Conservation (phyloP, 805 yeast genomes). For the Cyberlindnera maritima region DNA sequence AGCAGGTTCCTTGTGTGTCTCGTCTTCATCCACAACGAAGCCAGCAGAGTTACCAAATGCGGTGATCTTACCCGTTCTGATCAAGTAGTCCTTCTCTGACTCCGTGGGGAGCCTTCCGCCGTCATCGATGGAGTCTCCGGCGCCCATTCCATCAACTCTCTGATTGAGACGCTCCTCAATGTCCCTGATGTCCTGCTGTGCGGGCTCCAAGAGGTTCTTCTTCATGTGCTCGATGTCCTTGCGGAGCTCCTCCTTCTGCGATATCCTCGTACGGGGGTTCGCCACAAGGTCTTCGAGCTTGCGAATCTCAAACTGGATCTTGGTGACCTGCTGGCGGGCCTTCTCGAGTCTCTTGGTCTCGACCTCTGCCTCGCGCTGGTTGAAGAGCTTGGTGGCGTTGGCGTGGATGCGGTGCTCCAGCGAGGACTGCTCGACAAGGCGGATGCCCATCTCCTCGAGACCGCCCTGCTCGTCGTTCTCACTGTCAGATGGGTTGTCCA, state of each 20-base stretch:
- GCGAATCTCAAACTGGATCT: conserved; percentile 41
- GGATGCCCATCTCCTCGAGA: conserved; percentile 39
- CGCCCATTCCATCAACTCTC: conserved; percentile 17
- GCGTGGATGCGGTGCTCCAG: conserved; percentile 72
- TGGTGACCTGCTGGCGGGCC: conserved; percentile 47
- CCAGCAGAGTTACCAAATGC: conserved; percentile 79
- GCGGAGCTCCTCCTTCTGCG: conserved; percentile 53
- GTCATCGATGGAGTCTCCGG: conserved; percentile 7
- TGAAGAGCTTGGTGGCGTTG: conserved; percentile 62
- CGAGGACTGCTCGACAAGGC: conserved; percentile 72
- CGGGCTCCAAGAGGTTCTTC: conserved; percentile 47
- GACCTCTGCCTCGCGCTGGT: conserved; percentile 61
- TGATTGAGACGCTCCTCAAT: conserved; percentile 46
- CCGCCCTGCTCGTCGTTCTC: background rate
- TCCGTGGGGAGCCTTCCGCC: conserved; percentile 57
- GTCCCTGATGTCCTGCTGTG: conserved; percentile 62
- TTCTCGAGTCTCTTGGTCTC: conserved; percentile 77
- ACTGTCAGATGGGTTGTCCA: background rate
- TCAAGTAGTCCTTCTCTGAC: conserved; percentile 70
- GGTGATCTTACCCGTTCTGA: conserved; percentile 89
- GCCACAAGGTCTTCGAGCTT: conserved; percentile 46
- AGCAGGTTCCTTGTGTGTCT: conserved; percentile 13
- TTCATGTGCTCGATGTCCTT: conserved; percentile 53
- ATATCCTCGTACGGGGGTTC: conserved; percentile 58
- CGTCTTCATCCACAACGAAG: conserved; percentile 42